Conservation (phyloP, 805 yeast species). For the Candida nanaspora region DNA sequence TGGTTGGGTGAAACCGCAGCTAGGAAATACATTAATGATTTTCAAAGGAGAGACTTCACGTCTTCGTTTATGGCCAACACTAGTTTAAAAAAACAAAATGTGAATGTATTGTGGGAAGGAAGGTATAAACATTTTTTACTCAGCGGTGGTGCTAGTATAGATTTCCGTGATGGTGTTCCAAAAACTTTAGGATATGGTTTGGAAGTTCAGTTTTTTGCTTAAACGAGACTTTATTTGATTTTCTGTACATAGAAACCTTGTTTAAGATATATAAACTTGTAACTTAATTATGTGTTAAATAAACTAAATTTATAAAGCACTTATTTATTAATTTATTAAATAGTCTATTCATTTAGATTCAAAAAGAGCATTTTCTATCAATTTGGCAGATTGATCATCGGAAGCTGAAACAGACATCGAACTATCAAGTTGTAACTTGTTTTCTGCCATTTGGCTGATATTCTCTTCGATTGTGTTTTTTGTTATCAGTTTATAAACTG, state of each 20-base stretch:
- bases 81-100: constrained; percentile 51
- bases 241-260: neutral
- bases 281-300: too few relatives aligned
- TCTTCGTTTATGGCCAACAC: constrained; percentile 72
- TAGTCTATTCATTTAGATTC: constrained; percentile 4
- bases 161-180: constrained; percentile 36
- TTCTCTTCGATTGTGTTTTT: constrained; percentile 82
- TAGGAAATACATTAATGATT: constrained; percentile 23
- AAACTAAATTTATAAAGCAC: too few relatives aligned
- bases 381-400: constrained; percentile 46
- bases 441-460: constrained; percentile 77
- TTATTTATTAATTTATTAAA: too few relatives aligned
- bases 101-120: constrained; percentile 83
- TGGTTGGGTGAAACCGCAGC: constrained; percentile 13
- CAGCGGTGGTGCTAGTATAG: constrained; percentile 61
- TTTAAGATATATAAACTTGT: neutral
- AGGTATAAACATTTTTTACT: constrained; percentile 71
- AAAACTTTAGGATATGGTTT: constrained; percentile 49
- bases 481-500: constrained; percentile 68
- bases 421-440: constrained; percentile 81
- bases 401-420: constrained; percentile 43
- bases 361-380: constrained; percentile 44
- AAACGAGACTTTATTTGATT: constrained; percentile 6
- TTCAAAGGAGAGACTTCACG: constrained; percentile 48
- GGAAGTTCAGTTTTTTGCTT: constrained; percentile 56